phyloP scores from a whole-genome alignment of 345 rosid genomes.

The Melaleuca alternifolia region DNA sequence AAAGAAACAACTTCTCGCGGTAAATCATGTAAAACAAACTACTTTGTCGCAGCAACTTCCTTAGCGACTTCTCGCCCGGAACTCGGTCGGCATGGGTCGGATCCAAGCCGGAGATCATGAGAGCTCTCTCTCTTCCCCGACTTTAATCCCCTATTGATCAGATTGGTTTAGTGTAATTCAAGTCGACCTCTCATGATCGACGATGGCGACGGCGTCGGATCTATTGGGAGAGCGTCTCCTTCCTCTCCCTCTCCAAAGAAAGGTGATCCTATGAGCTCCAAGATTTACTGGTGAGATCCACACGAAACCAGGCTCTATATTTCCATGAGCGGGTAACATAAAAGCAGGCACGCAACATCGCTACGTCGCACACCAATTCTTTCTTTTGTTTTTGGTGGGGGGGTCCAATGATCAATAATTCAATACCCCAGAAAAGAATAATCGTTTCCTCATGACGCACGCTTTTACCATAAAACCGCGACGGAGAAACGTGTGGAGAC shows the following conservation, averaged over 20 bases:
- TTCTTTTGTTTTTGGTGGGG: no score
- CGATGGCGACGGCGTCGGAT: rapidly evolving
- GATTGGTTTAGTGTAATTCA: neutral
- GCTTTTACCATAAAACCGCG: neutral
- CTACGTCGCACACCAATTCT: neutral
- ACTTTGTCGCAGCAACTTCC: neutral
- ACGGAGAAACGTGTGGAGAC: neutral
- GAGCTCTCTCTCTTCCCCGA: neutral
- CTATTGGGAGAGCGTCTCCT: neutral
- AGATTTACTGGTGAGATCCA: neutral
- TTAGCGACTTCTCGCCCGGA: neutral
- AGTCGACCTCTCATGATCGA: neutral
- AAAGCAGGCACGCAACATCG: neutral
- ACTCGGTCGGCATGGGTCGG: neutral
- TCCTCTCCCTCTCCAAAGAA: neutral
- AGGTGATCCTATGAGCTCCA: neutral
- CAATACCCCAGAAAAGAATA: neutral
- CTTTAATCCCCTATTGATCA: neutral
- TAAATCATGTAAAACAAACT: no score
- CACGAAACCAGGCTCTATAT: neutral
- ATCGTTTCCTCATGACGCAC: neutral
- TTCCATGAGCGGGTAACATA: neutral
- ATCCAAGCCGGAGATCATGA: neutral
- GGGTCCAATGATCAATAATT: neutral
- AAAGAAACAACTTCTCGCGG: neutral